A percentile compares a stretch with the other conserved stretches of the same genome.
Conservation (phyloP, 805 yeast genomes). For the Starmera amethionina region DNA sequence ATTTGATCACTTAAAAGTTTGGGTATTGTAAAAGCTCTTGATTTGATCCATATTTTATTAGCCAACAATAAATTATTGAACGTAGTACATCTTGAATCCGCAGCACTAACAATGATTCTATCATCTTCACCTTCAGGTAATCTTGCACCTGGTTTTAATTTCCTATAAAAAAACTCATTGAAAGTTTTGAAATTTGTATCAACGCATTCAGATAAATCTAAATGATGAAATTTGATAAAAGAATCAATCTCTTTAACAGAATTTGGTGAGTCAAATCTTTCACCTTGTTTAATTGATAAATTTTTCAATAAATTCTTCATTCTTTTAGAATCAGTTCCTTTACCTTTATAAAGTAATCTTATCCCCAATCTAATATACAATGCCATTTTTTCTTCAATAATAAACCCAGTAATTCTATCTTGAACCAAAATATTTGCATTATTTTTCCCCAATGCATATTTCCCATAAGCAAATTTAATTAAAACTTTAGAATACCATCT, state of each 20-base stretch:
- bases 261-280: constrained; percentile 62
- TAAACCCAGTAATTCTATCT: constrained; percentile 79
- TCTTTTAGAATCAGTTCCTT: constrained; percentile 48
- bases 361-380: constrained; percentile 84
- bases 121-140: constrained; percentile 50
- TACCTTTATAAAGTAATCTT: constrained; percentile 69
- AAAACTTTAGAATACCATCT: constrained; percentile 82
- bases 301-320: constrained; percentile 52
- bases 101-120: constrained; percentile 60
- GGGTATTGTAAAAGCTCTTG: constrained; percentile 58
- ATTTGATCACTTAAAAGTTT: constrained; percentile 42
- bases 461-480: constrained; percentile 82
- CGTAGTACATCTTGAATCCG: constrained; percentile 78
- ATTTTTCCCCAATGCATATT: constrained; percentile 74
- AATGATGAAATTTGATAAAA: constrained; percentile 74
- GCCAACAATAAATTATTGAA: constrained; percentile 54
- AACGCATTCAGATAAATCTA: constrained; percentile 68
- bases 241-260: constrained; percentile 63
- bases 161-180: constrained; percentile 84
- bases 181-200: constrained; percentile 51
- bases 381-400: constrained; percentile 90
- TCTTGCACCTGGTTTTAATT: constrained; percentile 62
- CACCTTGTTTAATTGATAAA: constrained; percentile 73
- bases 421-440: constrained; percentile 93
- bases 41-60: constrained; percentile 82